Conservation (phyloP, 805 yeast genomes). For the Nakazawaea wickerhamii region DNA sequence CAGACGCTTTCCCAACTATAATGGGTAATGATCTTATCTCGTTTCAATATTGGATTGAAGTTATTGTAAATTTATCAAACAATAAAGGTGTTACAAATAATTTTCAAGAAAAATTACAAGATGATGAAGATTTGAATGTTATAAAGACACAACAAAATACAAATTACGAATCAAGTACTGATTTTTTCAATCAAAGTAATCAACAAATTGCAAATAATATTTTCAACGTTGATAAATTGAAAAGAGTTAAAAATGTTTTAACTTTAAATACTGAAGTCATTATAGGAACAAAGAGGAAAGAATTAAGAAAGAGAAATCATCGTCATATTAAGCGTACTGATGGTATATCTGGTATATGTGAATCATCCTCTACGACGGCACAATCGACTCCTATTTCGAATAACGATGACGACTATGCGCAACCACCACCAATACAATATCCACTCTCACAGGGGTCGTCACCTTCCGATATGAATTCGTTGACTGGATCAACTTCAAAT, state of each 20-base stretch:
- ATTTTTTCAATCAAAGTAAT: background rate
- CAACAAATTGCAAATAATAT: slow-evolving; percentile 25
- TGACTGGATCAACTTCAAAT: background rate
- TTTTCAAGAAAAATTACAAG: slow-evolving; percentile 4
- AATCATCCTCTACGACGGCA: background rate
- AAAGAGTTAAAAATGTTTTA: slow-evolving; percentile 69
- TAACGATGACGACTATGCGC: background rate
- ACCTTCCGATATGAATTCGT: slow-evolving; percentile 4
- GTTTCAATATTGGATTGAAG: slow-evolving; percentile 82
- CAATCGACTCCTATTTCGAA: background rate
- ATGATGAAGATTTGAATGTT: slow-evolving; percentile 11
- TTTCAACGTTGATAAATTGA: slow-evolving; percentile 75
- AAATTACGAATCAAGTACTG: background rate
- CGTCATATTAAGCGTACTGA: background rate
- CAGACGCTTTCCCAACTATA: slow-evolving; percentile 83
- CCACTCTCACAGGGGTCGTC: slow-evolving; percentile 12
- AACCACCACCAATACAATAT: slow-evolving; percentile 9
- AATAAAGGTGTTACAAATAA: slow-evolving; percentile 31
- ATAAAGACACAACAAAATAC: background rate
- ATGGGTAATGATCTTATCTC: slow-evolving; percentile 64
- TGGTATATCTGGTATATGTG: background rate
- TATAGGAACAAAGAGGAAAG: slow-evolving; percentile 68
- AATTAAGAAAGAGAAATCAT: background rate
- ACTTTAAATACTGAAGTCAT: slow-evolving; percentile 78
- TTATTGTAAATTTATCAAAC: slow-evolving; percentile 72